phyloP scores from a whole-genome alignment of 257 asterid genomes.

The Buddleja alternifolia region DNA sequence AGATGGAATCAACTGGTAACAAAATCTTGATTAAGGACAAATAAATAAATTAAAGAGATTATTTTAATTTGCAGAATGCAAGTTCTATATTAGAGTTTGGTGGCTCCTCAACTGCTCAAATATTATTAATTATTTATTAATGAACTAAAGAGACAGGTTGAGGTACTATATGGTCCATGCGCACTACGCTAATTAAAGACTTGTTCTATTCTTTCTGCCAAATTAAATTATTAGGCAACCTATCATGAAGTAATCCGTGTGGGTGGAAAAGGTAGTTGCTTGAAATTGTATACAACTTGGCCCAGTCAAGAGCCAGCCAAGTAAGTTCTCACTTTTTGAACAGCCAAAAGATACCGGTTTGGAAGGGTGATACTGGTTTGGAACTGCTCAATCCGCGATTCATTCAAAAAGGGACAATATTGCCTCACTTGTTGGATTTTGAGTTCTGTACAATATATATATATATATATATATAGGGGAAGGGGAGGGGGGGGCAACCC shows the following conservation, averaged over 20 bases:
- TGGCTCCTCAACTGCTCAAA: background rate
- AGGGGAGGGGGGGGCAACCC: too few relatives aligned
- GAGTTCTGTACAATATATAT: too few relatives aligned
- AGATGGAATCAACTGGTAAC: background rate
- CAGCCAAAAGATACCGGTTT: too few relatives aligned
- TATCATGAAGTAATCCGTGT: background rate
- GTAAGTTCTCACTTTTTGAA: too few relatives aligned
- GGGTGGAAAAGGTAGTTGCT: background rate
- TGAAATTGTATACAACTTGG: background rate
- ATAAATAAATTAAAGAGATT: background rate
- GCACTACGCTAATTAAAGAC: conserved; percentile 7
- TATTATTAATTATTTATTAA: background rate
- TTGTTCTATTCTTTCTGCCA: background rate
- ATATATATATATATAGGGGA: too few relatives aligned
- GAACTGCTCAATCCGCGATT: too few relatives aligned
- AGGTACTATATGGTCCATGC: background rate
- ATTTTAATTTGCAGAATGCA: background rate
- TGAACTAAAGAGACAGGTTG: background rate
- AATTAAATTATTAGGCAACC: background rate
- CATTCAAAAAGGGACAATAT: too few relatives aligned
- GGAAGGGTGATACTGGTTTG: too few relatives aligned
- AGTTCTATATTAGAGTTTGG: too few relatives aligned
- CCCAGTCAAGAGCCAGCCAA: background rate
- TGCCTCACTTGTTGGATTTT: too few relatives aligned
- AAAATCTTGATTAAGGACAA: background rate